These are phyloP conservation scores for Passiflora organensis DNA, from an alignment of 345 rosid genomes.

Conservation along the genomic window DNA sequence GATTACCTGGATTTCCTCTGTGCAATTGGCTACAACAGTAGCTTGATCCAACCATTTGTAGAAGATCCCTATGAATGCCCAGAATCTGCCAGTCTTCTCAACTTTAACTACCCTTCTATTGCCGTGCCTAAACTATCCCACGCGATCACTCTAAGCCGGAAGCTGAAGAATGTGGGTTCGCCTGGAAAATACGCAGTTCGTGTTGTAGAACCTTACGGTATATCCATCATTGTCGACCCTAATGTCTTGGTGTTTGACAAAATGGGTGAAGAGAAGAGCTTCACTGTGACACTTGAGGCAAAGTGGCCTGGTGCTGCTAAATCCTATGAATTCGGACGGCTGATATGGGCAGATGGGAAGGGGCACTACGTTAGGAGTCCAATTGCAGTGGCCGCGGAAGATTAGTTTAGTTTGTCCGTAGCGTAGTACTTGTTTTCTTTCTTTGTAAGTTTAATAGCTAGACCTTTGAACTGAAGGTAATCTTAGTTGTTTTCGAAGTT, in stretches of 20 bases:
- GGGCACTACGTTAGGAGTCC: slow-evolving; percentile 10
- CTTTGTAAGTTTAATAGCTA: no score
- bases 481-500: no score
- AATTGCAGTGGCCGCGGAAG: slow-evolving; percentile 13
- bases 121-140: slow-evolving; percentile 16
- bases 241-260: neutral
- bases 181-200: slow-evolving; percentile 3
- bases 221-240: slow-evolving; percentile 8
- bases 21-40: slow-evolving; percentile 8
- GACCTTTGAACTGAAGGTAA: no score
- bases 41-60: neutral
- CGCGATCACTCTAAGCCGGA: neutral
- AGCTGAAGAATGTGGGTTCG: slow-evolving; percentile 7
- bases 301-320: neutral
- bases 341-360: slow-evolving; percentile 14
- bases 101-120: slow-evolving; percentile 48
- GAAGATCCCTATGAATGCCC: slow-evolving; percentile 15
- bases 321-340: slow-evolving; percentile 3
- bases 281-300: slow-evolving; percentile 1
- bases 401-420: no score
- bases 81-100: slow-evolving; percentile 17
- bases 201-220: neutral
- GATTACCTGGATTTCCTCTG: slow-evolving; percentile 25
- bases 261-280: slow-evolving; percentile 5
- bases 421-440: no score